These are phyloP conservation scores for Huntiella abstrusa DNA, from an alignment of 2,329 filamentous ascomycete genomes.

Conservation along the genomic window DNA sequence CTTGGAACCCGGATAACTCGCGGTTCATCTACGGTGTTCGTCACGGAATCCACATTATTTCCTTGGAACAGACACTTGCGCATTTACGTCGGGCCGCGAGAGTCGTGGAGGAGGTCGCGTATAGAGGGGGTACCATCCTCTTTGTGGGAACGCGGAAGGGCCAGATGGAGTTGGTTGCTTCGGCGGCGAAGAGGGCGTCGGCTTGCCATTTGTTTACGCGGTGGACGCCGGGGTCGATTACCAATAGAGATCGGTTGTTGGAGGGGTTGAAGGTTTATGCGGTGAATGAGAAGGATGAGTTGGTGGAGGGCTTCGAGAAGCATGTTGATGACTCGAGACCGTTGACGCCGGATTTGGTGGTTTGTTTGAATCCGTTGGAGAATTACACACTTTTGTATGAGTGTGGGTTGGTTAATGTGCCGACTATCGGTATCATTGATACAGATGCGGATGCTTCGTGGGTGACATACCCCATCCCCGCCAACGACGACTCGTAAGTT, in stretches of 20 bases:
- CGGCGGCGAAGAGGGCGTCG: conserved; percentile 56
- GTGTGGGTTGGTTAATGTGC: conserved; percentile 71
- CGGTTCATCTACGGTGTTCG: conserved; percentile 86
- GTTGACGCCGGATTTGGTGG: conserved; percentile 72
- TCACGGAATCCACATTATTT: conserved; percentile 81
- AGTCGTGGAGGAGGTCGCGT: conserved; percentile 72
- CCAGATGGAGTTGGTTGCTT: conserved; percentile 63
- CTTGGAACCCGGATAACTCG: conserved; percentile 90
- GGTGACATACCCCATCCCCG: conserved; percentile 92
- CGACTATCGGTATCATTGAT: conserved; percentile 87
- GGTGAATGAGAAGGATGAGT: conserved; percentile 54
- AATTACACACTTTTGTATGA: conserved; percentile 83
- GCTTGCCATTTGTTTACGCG: conserved; percentile 81
- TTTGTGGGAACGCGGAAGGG: conserved; percentile 78
- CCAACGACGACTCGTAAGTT: conserved; percentile 77
- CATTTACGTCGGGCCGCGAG: conserved; percentile 86
- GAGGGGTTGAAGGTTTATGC: conserved; percentile 49
- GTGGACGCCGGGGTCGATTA: conserved; percentile 83
- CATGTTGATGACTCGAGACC: conserved; percentile 44
- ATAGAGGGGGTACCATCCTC: conserved; percentile 65
- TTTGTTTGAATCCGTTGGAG: conserved; percentile 82
- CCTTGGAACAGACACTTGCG: conserved; percentile 70
- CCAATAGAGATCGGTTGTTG: conserved; percentile 84
- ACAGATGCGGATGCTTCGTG: conserved; percentile 82
- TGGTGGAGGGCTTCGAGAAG: conserved; percentile 40